These are phyloP conservation scores for Spongiforma sp. DNA, from an alignment of 1,284 basidiomycete species.

Conservation along the genomic window DNA sequence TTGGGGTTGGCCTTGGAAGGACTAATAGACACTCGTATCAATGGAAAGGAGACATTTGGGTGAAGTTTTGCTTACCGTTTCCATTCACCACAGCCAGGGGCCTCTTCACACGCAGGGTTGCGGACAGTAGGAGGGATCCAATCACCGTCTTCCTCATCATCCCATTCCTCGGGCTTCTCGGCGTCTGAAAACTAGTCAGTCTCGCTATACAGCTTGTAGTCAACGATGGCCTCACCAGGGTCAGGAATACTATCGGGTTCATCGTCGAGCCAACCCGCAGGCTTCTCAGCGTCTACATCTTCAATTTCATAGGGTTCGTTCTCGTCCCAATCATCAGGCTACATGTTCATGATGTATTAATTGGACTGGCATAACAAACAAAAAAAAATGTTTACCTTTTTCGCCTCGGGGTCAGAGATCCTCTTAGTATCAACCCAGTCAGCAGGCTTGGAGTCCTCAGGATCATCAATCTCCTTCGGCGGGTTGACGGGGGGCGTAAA, in stretches of 20 bases:
- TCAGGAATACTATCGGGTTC: constrained; percentile 87
- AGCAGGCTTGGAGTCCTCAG: constrained; percentile 88
- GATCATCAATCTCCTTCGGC: constrained; percentile 90
- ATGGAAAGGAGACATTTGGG: neutral
- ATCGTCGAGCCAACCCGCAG: constrained; percentile 95
- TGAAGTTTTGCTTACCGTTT: constrained; percentile 54
- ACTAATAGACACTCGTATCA: constrained; percentile 43
- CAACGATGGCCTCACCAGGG: constrained; percentile 59
- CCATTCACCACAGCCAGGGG: constrained; percentile 95
- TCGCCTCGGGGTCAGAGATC: constrained; percentile 87
- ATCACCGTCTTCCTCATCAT: constrained; percentile 99
- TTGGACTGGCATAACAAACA: neutral
- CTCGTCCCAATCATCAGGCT: constrained; percentile 97
- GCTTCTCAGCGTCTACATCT: constrained; percentile 89
- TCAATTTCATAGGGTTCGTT: constrained; percentile 89
- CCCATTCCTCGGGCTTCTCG: constrained; percentile 99
- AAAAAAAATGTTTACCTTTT: constrained; percentile 59
- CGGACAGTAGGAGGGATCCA: constrained; percentile 91
- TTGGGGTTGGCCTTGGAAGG: constrained; percentile 90
- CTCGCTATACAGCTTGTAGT: neutral
- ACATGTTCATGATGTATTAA: constrained; percentile 8
- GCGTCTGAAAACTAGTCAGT: constrained; percentile 57
- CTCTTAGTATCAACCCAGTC: constrained; percentile 93
- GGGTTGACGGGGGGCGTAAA: constrained; percentile 98
- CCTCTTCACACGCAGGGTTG: constrained; percentile 91